Evolutionary conservation across 2,329 filamentous ascomycete genomes (phyloP), one percentile per base, ranked within the genome.

Genomic region (Aspergillus brunneoviolaceus): DNA sequence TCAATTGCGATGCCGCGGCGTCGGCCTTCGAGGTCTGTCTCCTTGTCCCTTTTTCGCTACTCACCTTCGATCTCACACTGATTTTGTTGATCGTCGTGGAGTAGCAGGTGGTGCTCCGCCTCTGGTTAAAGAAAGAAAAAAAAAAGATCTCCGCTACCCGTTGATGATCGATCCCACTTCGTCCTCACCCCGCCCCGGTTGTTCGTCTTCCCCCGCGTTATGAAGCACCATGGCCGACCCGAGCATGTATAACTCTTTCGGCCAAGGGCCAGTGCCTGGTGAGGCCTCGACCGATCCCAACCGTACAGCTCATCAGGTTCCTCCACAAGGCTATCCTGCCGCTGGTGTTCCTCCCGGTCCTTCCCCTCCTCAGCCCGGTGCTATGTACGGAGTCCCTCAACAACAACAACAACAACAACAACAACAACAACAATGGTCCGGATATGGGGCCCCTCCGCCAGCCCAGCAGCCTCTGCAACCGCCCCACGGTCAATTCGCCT

Each of bases 241-340:
- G 66, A 70, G 72, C 50, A 74, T 75, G 68, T 79, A 79, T 68
- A 71, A 78, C 67, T 63, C 72, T 61, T 68, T 74, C 66, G 76
- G 74, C 59, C 72, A 76, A 63, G 69, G 66, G 51, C 62, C 60
- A 31, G 65, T 61, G 57, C 69, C 73, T 63, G 69, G 69, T 65
- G 83, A 87, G 65, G 77, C 81, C 78, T 84, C 70, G 80, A 84
- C 76, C 76, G 86, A 75, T 77, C 83, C 69, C 76, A 81, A 76
- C 73, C 78, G 73, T 79, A 78, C 60, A 76, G 73, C 68, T 9
- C 82, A 84, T 63, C 82, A 69, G 19, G 35, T 81, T 52, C 79
- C 79, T 60, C 79, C 81, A 64, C 84, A 86, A 68, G 87, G 87
- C 73, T 70, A 72, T 51, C 67, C 75, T 59, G 65, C 74, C 55